These are phyloP conservation scores for Pythium dissotocum DNA, from an alignment of 352 stramenopile species.

Conservation along the genomic window DNA sequence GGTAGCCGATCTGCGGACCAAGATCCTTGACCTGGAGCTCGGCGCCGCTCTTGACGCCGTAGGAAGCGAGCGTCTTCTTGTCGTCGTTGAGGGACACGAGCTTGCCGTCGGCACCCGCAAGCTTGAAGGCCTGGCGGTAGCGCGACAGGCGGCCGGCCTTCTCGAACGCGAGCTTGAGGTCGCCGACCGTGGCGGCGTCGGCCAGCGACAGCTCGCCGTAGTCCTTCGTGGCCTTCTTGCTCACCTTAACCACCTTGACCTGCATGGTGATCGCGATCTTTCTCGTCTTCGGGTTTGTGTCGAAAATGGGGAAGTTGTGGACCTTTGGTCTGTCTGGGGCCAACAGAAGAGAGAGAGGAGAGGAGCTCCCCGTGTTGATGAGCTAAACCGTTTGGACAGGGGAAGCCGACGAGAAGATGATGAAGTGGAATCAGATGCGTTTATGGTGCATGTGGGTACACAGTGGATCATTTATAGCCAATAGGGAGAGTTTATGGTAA, in stretches of 20 bases:
- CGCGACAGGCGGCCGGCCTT: slow-evolving; percentile 46
- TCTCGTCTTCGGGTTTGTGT: not conserved
- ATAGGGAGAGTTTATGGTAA: not conserved
- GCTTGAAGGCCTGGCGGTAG: slow-evolving; percentile 68
- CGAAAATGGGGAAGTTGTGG: not conserved
- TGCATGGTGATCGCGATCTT: slow-evolving; percentile 38
- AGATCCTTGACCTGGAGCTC: slow-evolving; percentile 80
- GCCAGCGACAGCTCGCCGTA: slow-evolving; percentile 45
- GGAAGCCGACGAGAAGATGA: not conserved
- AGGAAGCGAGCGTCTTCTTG: slow-evolving; percentile 49
- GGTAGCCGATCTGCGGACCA: slow-evolving; percentile 87
- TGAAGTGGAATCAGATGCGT: slow-evolving; percentile 16
- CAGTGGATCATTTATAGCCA: not conserved
- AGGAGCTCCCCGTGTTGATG: slow-evolving; percentile 1
- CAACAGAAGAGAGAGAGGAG: not conserved
- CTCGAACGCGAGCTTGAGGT: slow-evolving; percentile 68
- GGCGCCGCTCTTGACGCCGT: slow-evolving; percentile 51
- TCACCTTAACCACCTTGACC: slow-evolving; percentile 60
- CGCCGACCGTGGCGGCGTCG: slow-evolving; percentile 39
- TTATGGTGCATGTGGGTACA: not conserved
- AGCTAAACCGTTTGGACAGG: slow-evolving; percentile 12
- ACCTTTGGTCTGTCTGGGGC: not conserved
- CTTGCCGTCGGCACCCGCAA: slow-evolving; percentile 34
- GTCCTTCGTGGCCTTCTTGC: slow-evolving; percentile 57
- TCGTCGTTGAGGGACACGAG: slow-evolving; percentile 62